Evolutionary conservation across 2,329 filamentous ascomycete genomes (phyloP), one percentile per base, ranked within the genome.

Genomic region (Penicillium brasilianum): DNA sequence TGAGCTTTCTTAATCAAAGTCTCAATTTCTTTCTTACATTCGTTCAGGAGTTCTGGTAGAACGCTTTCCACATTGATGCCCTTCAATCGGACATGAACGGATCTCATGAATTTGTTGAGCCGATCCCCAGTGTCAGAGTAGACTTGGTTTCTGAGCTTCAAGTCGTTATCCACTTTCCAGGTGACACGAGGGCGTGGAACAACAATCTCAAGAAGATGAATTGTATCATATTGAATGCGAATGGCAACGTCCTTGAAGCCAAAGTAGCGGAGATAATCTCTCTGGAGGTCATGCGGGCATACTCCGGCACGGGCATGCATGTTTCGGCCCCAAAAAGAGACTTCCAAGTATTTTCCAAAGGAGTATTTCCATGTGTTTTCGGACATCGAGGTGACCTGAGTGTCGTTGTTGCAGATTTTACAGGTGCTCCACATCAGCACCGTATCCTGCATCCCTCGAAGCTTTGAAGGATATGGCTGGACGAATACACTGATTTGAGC

Each of bases 351-450:
- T 77, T 99, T 99, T 11, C 92, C 95, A 72, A 99, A 96, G 0
- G 95, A 99, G 75, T 99, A 99, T 75, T 96, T 97, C 91, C 93
- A 99, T 0, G 93, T 96, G 70, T 88, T 93, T 59, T 93, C 88
- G 0, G 94, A 97, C 92, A 99, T 97, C 34, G 90, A 88, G 67
- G 91, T 90, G 51, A 93, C 88, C 41, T 92, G 91, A 0, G 94
- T 96, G 74, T 98, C 93, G 67, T 92, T 92, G 55, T 91, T 89
- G 76, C 96, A 99, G 32, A 91, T 84, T 70, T 96, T 95, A 81
- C 95, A 99, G 69, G 90, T 92, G 67, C 92, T 98, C 96, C 96
- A 99, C 92, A 99, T 97, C 59, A 93, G 86, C 58, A 99, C 96
- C 2, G 89, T 90, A 65, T 91, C 87, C 74, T 86, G 84, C 77